Evolutionary conservation across 2,329 filamentous ascomycete genomes (phyloP), one percentile per base, ranked within the genome.

Genomic region (Phialophora verrucosa): DNA sequence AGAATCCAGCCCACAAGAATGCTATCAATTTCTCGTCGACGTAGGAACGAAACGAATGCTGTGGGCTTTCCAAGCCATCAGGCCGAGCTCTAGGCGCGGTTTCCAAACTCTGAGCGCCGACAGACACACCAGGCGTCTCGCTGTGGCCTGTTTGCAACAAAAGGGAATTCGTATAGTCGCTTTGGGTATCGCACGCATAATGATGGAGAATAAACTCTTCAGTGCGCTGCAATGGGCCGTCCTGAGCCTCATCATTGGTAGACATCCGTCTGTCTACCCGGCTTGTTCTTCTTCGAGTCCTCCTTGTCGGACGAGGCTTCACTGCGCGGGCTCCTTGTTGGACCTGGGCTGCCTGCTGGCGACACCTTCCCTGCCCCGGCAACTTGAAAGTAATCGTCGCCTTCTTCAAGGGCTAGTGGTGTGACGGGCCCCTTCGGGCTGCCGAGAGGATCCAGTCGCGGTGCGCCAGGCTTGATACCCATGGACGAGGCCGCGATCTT

Each of bases 361-460:
- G 71, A 71, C 8, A 65, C 27, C 55, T 69, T 72, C 14, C 70
- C 70, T 12, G 62, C 67, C 56, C 67, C 63, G 25, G 53, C 69
- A 5, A 70, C 66, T 54, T 65, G 58, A 11, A 82, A 74, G 63
- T 82, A 82, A 58, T 77, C 78, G 50, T 69, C 71, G n/a, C 65
- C 70, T 62, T 78, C 76, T 6, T 76, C 73, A 8, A 83, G 74
- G 0, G 74, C 77, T 56, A 83, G 71, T 12, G 81, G 81, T 3
- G 81, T 82, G 42, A 83, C 81, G 0, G 80, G 79, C 1, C 80
- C 81, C 20, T 72, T 72, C 1, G 81, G 80, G 59, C 80, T 83
- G 42, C 76, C 76, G 11, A 82, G 74, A 23, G 81, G 81, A 55
- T 81, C 79, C 17, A 83, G 71, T 5, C 80, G 78, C 7, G 81